These are phyloP conservation scores for Stemphylium vesicarium DNA, from an alignment of 2,329 filamentous ascomycete species.

Conservation along the genomic window DNA sequence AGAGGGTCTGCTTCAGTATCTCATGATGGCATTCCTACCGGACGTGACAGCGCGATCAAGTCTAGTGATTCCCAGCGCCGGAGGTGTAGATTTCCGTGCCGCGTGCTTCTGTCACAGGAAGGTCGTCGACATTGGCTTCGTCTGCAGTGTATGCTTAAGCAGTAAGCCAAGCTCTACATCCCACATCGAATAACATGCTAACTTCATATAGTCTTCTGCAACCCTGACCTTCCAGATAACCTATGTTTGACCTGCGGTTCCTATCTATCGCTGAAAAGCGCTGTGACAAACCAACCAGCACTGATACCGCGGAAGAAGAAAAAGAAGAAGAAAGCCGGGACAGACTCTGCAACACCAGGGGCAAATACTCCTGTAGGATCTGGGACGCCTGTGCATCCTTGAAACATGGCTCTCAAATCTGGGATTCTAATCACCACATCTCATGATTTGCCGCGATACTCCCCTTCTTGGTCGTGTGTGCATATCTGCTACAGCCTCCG, in stretches of 20 bases:
- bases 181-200: constrained; percentile 2
- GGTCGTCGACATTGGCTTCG: constrained; percentile 90
- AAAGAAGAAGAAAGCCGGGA: constrained; percentile 46
- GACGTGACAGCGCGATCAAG: constrained; percentile 68
- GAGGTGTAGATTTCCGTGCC: constrained; percentile 94
- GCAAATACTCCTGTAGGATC: constrained; percentile 41
- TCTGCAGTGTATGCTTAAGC: constrained; percentile 94
- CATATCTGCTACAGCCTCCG: constrained; percentile 11
- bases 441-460: neutral
- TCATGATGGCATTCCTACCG: constrained; percentile 92
- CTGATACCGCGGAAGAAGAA: constrained; percentile 49
- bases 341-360: constrained; percentile 44
- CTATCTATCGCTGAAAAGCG: constrained; percentile 45
- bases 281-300: constrained; percentile 42
- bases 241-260: constrained; percentile 49
- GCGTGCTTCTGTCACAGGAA: constrained; percentile 95
- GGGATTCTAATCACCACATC: neutral
- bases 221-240: constrained; percentile 40
- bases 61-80: constrained; percentile 79
- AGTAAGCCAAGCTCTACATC: constrained; percentile 57
- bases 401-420: constrained; percentile 11
- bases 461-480: constrained; percentile 5
- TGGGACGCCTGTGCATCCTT: constrained; percentile 43
- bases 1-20: constrained; percentile 79
- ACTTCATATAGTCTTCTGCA: constrained; percentile 44